A percentile compares a stretch with the other conserved stretches of the same genome.
Conservation (phyloP, 139 green algal genomes). For the Limnomonas spitsbergensis region DNA sequence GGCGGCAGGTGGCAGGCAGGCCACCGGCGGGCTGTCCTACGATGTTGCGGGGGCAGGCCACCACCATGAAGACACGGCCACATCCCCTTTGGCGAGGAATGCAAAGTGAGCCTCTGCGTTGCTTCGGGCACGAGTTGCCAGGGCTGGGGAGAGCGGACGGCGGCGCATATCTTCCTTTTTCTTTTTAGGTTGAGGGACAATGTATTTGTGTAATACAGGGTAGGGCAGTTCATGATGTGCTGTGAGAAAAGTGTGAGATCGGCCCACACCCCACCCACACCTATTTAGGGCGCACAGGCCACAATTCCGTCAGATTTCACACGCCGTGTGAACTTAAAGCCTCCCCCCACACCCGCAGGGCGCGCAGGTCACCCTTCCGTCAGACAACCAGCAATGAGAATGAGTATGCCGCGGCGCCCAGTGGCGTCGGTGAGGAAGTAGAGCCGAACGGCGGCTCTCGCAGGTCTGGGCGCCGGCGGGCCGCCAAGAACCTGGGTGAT, state of each 20-base stretch:
- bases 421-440: too few relatives aligned
- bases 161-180: background rate
- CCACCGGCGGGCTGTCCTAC: background rate
- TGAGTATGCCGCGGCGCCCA: too few relatives aligned
- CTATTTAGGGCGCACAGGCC: too few relatives aligned
- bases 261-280: too few relatives aligned
- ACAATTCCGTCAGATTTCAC: too few relatives aligned
- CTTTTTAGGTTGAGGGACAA: background rate
- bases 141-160: background rate
- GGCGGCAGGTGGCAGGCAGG: background rate
- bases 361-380: too few relatives aligned
- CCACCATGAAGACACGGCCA: slow-evolving; percentile 1
- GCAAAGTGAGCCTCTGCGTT: background rate
- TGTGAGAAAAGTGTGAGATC: too few relatives aligned
- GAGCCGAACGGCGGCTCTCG: slow-evolving; percentile 3
- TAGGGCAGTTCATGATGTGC: background rate
- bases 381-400: too few relatives aligned
- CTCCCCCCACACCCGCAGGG: too few relatives aligned
- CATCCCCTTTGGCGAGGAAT: background rate
- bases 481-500: slow-evolving; percentile 4
- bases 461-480: background rate
- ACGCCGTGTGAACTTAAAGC: too few relatives aligned
- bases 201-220: background rate
- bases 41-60: background rate
- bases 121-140: background rate